Base-by-base conservation (phyloP, 2,329 filamentous ascomycete species). In the Aureobasidium namibiae region DNA sequence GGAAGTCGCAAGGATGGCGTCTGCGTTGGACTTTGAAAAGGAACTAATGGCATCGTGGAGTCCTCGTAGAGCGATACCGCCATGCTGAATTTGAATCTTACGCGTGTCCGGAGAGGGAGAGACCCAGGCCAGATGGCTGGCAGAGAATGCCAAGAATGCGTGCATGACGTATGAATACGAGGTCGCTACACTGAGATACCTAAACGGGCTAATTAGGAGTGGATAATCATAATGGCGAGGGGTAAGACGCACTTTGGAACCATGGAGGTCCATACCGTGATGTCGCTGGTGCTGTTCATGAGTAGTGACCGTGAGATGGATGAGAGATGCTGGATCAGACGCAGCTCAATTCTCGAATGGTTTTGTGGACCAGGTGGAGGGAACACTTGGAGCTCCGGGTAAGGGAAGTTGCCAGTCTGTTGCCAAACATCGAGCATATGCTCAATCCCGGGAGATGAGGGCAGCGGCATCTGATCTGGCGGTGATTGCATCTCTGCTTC, bases 131-230 rank as follows among this genome's bases (percentile, higher is more conserved):
- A 99, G 83, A 74, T 97, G 92, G 68, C 90, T 92, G 57, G 94
- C 92, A n/a, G 94, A 95, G 68, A 97, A 89, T 6, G 91, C 90
- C 57, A 97, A 81, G 66, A 97, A 81, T 14, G 92, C 87, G 73
- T 95, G 89, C 91, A 97, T 95, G 65, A 96, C 92, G 75, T 94
- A 97, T 57, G 85, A 81, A 70, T 92, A 86, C 18, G 85, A 86
- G 52, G 90, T 82, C 60, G 90, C 90, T 68, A 96, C 88, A 66
- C 86, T 85, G 64, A 99, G 81, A 67, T 94, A 90, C 52, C 88
- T 92, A 68, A 23, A 31, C 56, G 63, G 61, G 64, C 31, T 38
- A 21, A 42, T 57, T 48, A 46, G 42, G 42, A 33, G 54, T 46
- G 54, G 42, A 18, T 26, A 31, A 57, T 57, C 41, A n/a, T 33